Evolutionary conservation across 1,284 basidiomycete genomes (phyloP).

Genomic region (Veloporphyrellus conicus): DNA sequence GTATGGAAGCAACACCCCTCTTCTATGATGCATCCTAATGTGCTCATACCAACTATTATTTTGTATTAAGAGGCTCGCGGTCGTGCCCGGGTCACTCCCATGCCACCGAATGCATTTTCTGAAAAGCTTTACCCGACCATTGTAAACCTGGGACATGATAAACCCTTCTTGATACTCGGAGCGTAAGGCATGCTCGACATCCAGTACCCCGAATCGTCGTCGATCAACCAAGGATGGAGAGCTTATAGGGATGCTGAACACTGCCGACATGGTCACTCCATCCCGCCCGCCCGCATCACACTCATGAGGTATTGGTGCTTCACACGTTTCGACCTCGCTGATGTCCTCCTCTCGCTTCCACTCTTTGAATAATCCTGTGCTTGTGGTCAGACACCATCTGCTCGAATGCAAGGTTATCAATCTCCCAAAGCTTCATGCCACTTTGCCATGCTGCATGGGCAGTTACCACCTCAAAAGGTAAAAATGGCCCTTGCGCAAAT

Average conservation of each 20-base stretch:
- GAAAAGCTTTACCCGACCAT: conserved; percentile 54
- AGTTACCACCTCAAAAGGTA: conserved; percentile 4
- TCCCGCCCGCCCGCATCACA: too few species aligned
- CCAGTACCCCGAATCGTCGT: conserved; percentile 44
- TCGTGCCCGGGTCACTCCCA: conserved; percentile 49
- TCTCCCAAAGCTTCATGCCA: conserved; percentile 50
- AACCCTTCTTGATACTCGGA: conserved; percentile 69
- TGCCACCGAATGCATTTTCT: conserved; percentile 29
- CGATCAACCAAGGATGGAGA: conserved; percentile 56
- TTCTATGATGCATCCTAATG: too few species aligned
- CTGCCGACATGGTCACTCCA: conserved; percentile 47
- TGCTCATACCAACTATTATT: too few species aligned
- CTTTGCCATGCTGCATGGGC: conserved; percentile 14
- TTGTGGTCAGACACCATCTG: conserved; percentile 82
- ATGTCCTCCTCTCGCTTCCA: neutral
- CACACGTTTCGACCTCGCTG: conserved; percentile 7
- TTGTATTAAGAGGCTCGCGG: conserved; percentile 38
- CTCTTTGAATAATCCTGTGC: conserved; percentile 70
- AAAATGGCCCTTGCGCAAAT: conserved; percentile 12
- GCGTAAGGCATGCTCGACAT: conserved; percentile 70
- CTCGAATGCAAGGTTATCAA: conserved; percentile 82
- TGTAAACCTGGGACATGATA: conserved; percentile 63
- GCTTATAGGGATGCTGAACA: conserved; percentile 57
- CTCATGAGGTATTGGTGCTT: neutral
- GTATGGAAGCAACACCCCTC: too few species aligned